phyloP scores from a whole-genome alignment of 1,284 basidiomycete species.

The Dichomitus squalens region DNA sequence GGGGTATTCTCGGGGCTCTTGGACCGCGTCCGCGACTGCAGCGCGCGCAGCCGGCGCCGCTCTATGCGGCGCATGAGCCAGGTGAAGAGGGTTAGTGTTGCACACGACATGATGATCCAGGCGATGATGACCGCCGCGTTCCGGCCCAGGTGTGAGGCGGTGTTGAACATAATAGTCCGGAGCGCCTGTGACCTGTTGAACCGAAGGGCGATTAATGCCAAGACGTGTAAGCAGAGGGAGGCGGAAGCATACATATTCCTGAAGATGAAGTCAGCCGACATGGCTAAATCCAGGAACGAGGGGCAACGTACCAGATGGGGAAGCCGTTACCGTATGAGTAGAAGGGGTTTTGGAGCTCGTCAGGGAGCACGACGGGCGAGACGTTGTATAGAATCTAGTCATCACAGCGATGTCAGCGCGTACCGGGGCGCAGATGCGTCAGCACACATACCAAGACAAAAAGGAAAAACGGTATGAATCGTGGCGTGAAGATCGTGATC shows the following conservation, averaged over 20 bases:
- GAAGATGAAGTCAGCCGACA: not conserved
- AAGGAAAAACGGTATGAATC: conserved; percentile 37
- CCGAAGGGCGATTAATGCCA: not conserved
- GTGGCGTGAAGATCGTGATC: conserved; percentile 36
- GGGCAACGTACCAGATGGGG: conserved; percentile 44
- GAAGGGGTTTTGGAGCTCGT: conserved; percentile 46
- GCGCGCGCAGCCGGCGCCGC: not conserved
- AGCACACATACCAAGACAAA: conserved; percentile 32
- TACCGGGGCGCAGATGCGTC: not conserved
- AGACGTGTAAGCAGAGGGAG: not conserved
- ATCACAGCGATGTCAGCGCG: conserved; percentile 14
- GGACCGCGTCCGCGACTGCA: not conserved
- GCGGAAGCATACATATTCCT: conserved; percentile 25
- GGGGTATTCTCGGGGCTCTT: conserved; percentile 2
- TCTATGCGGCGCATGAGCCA: conserved; percentile 38
- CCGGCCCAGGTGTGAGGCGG: conserved; percentile 43
- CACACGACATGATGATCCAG: conserved; percentile 43
- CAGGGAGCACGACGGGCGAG: conserved; percentile 43
- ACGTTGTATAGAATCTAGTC: conserved; percentile 47
- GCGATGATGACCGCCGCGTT: conserved; percentile 50
- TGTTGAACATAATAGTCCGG: conserved; percentile 53
- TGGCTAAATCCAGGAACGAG: not conserved
- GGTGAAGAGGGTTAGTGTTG: conserved; percentile 44
- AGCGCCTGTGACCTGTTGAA: conserved; percentile 34
- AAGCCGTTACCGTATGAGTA: conserved; percentile 45